Percentiles rank a stretch among this genome's conserved stretches.
phyloP scores from a whole-genome alignment of 1,284 basidiomycete genomes.

The Neolentinus lepideus region DNA sequence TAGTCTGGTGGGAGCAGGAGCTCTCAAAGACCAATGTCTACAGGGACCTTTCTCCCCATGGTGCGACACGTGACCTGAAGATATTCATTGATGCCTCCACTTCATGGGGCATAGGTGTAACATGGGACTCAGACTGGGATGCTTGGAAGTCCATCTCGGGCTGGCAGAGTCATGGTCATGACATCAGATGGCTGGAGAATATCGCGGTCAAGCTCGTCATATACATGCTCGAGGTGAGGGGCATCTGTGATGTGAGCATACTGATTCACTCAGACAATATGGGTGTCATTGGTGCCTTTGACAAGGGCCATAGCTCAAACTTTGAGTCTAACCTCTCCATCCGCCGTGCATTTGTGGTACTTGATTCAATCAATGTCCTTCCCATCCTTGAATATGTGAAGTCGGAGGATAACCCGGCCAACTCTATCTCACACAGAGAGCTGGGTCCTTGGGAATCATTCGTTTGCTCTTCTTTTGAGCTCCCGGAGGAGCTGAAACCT shows the following conservation, averaged over 20 bases:
- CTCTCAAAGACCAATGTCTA: not conserved
- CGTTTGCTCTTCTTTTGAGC: not conserved
- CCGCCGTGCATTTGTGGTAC: not conserved
- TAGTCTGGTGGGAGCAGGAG: not conserved
- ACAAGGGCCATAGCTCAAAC: not conserved
- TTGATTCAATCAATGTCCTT: not conserved
- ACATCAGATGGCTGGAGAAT: not conserved
- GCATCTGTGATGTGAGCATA: not conserved
- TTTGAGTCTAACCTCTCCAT: not conserved
- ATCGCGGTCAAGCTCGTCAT: not conserved
- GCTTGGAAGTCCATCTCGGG: not conserved
- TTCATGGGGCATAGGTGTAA: not conserved
- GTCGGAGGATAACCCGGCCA: not conserved
- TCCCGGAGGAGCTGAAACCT: not conserved
- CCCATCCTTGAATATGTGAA: not conserved
- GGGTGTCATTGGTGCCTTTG: not conserved
- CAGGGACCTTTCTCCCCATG: not conserved
- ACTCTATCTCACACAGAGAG: not conserved
- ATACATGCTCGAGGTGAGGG: not conserved
- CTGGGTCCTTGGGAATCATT: not conserved
- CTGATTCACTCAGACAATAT: not conserved
- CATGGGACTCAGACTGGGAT: too few species aligned
- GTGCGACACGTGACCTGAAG: not conserved
- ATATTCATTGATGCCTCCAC: not conserved
- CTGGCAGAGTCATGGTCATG: not conserved